These are phyloP conservation scores for Rubroboletus pulcherrimus DNA, from an alignment of 768 basidiomycete species.

Conservation along the genomic window DNA sequence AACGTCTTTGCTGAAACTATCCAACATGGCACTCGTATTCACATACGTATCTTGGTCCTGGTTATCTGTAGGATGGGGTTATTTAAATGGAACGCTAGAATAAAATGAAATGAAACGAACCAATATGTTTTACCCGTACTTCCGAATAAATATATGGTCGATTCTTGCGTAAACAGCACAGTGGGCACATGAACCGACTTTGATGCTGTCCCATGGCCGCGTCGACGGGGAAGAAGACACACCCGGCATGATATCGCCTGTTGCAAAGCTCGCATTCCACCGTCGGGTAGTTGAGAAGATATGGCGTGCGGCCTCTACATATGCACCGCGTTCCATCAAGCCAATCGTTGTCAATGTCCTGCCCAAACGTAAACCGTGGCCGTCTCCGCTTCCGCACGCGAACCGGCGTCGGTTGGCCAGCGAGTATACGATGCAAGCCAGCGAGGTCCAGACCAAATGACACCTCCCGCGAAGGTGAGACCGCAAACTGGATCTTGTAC, in stretches of 20 bases:
- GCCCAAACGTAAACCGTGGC: conserved; percentile 68
- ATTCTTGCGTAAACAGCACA: conserved; percentile 76
- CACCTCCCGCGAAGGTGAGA: conserved; percentile 74
- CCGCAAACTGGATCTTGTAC: conserved; percentile 86
- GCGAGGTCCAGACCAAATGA: conserved; percentile 83
- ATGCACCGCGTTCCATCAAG: conserved; percentile 75
- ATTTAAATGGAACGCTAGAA: not conserved
- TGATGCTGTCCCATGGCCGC: conserved; percentile 30
- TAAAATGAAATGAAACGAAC: conserved; percentile 35
- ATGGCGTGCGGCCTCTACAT: conserved; percentile 65
- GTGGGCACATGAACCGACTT: conserved; percentile 61
- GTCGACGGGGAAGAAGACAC: conserved; percentile 67
- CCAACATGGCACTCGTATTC: conserved; percentile 69
- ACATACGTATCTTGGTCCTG: conserved; percentile 59
- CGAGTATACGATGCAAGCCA: conserved; percentile 76
- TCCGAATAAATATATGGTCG: conserved; percentile 70
- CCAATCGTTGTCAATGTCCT: conserved; percentile 73
- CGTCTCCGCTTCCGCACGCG: conserved; percentile 54
- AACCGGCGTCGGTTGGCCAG: conserved; percentile 53
- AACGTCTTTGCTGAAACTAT: conserved; percentile 67
- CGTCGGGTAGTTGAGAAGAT: conserved; percentile 56
- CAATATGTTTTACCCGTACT: conserved; percentile 63
- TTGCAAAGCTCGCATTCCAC: conserved; percentile 67
- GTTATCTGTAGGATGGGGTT: conserved; percentile 33
- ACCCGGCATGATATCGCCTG: conserved; percentile 66